Base-by-base conservation (phyloP, 1,284 basidiomycete genomes). In the Sparassis latifolia region DNA sequence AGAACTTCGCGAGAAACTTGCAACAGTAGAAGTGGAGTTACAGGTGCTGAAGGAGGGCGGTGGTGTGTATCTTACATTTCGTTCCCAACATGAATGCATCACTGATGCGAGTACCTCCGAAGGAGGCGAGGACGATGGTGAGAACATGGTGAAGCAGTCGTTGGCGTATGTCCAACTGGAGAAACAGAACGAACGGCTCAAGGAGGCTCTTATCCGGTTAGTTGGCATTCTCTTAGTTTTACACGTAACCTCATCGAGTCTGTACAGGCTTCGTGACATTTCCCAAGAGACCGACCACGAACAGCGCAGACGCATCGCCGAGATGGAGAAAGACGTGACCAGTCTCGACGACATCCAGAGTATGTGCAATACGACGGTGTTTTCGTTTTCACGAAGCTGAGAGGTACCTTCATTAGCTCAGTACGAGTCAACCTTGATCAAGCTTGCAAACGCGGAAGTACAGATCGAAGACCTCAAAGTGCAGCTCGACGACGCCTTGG, bases 181-280 rank as follows among this genome's bases (percentile, higher is more conserved):
- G 71, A 97, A 93, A 67, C 95, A 98, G 65, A 99, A 98, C 58
- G 92, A 94, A 61, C 74, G 96, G 6, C 72, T 99, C 48, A 97
- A 97, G 67, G 95, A 97, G 61, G 96, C 96, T 9, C 75, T 99
- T 28, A 78, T 97, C 44, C 79, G 86, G 88, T 90, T 41, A 31
- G 74, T 63, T 10, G 37, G 20, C 20, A 20, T 20, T 20, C 20
- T 20, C 20, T 20, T 20, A 20, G 20, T 20, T 20, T 20, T 20
- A 20, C 20, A 20, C 20, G 20, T 20, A 20, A 20, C 20, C 20
- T 20, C 20, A 20, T 20, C 20, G 20, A 20, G 20, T 51, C 10
- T 39, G 9, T 33, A 3, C 54, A 92, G 91, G 44, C 69, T 97
- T 42, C 85, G 95, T 3, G 96, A 98, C 57, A 75, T 97, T 54